Evolutionary conservation across 176 grass and related monocot genomes (phyloP).

Genomic region (Raddia distichophylla): DNA sequence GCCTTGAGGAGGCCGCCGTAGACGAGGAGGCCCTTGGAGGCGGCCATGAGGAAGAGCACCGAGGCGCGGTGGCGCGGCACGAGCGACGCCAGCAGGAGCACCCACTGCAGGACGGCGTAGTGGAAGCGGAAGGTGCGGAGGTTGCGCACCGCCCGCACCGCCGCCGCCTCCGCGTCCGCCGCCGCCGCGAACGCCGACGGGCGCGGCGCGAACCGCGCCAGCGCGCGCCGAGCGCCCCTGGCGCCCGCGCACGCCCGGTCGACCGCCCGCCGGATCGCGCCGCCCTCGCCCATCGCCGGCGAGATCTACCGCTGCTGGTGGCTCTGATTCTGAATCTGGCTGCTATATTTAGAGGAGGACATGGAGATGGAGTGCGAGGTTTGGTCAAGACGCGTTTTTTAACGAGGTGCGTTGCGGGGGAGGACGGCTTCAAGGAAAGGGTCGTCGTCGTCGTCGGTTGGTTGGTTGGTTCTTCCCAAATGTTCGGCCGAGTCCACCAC

Average conservation of each 20-base stretch:
- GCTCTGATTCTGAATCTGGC: neutral
- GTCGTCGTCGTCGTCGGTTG: neutral
- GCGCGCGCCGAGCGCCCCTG: conserved; percentile 49
- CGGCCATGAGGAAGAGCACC: conserved; percentile 86
- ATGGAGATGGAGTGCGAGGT: neutral
- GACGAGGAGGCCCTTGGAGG: conserved; percentile 73
- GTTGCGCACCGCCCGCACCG: conserved; percentile 82
- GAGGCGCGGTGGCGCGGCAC: conserved; percentile 61
- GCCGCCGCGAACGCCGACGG: conserved; percentile 57
- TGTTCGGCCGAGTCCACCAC: conserved; percentile 11
- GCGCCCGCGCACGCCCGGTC: conserved; percentile 56
- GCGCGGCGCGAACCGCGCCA: conserved; percentile 69
- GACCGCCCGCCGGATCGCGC: conserved; percentile 59
- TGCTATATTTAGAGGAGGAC: neutral
- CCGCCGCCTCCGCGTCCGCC: conserved; percentile 68
- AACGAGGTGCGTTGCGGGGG: neutral
- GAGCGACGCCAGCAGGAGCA: conserved; percentile 66
- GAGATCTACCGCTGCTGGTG: conserved; percentile 22
- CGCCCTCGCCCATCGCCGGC: conserved; percentile 14
- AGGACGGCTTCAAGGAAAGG: neutral
- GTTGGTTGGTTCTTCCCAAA: conserved; percentile 17
- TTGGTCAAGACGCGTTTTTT: conserved; percentile 11
- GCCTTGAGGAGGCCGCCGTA: conserved; percentile 65
- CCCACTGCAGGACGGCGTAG: conserved; percentile 72
- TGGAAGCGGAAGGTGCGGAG: conserved; percentile 70